Evolutionary conservation across 441 rosid species (phyloP), one percentile per base, ranked within the genome.

Genomic region (Biscutella laevigata): DNA sequence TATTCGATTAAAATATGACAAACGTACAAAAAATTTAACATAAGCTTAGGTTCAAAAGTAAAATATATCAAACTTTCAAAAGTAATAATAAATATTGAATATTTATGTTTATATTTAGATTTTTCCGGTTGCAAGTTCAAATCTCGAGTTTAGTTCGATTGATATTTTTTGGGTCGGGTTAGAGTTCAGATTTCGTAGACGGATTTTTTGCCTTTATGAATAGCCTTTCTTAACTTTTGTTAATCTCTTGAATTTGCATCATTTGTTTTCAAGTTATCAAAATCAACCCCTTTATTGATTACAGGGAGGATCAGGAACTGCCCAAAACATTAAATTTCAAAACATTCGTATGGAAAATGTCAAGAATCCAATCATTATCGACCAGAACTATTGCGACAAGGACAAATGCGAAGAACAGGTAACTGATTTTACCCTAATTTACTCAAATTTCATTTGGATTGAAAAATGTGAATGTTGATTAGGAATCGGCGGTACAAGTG

Each of bases 251-350:
- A 15, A 55, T 38, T 25, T 39, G 19, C 14, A 8, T 5, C 39
- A n/a, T 33, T 22, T 49, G 19, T 27, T 22, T 30, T 17, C 4
- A 32, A 39, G 27, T 20, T 14, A 1, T 49, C 28, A 57, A 57
- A 6, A 40, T 32, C 16, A 14, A 11, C 27, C 48, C 4, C 25
- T 6, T 21, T 28, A 8, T 5, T 46, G 20, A 28, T 45, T 16
- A 43, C 75, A 84, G 90, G 97, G 97, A 76, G 95, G 97, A 21
- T 86, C 87, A 1, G 97, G 95, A 59, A 71, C 59, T 39, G 97
- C 86, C 36, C 74, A 62, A 59, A 71, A 84, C 74, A 76, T 90
- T 59, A 70, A 41, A 27, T 90, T 90, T 33, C 75, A 74, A 41
- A 82, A 90, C 49, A 73, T 90, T 9, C 66, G 67, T 33, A 86